Conservation (phyloP, 768 basidiomycete genomes). For the Serendipita sp. region DNA sequence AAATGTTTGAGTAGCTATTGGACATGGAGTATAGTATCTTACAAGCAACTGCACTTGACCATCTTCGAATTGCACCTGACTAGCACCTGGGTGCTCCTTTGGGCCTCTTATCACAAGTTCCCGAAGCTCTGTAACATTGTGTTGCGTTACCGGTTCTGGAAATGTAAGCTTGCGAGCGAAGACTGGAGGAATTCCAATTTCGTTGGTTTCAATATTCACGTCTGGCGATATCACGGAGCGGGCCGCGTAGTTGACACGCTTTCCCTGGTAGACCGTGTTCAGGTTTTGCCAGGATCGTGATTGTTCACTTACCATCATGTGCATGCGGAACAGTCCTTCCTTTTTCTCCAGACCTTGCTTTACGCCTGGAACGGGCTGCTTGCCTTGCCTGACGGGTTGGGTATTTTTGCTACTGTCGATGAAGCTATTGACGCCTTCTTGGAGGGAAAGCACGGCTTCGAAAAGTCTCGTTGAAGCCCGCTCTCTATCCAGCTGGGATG, state of each 20-base stretch:
- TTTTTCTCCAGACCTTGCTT: constrained; percentile 98
- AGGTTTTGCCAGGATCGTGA: background rate
- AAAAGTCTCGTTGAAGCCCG: constrained; percentile 53
- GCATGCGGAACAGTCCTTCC: constrained; percentile 91
- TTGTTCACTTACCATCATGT: constrained; percentile 78
- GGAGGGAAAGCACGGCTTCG: constrained; percentile 74
- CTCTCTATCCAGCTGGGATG: constrained; percentile 30
- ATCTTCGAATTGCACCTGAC: constrained; percentile 90
- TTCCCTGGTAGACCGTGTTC: constrained; percentile 43
- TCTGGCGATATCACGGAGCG: constrained; percentile 99
- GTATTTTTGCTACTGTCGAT: constrained; percentile 97
- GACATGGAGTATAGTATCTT: constrained; percentile 15
- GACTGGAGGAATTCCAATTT: constrained; percentile 95
- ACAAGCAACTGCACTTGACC: constrained; percentile 77
- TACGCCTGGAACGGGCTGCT: constrained; percentile 79
- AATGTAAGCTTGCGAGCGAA: constrained; percentile 95
- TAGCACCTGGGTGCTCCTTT: constrained; percentile 78
- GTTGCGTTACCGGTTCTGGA: constrained; percentile 88
- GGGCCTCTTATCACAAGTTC: constrained; percentile 86
- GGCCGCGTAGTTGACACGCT: constrained; percentile 98
- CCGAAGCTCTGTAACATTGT: constrained; percentile 77
- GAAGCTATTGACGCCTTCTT: constrained; percentile 90
- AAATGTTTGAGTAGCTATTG: background rate
- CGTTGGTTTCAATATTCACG: constrained; percentile 96
- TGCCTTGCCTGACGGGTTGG: constrained; percentile 65